A percentile compares a stretch with the other conserved stretches of the same genome.
These are phyloP conservation scores for Leccinum subgranulosum DNA, from an alignment of 768 basidiomycete genomes.

Conservation along the genomic window DNA sequence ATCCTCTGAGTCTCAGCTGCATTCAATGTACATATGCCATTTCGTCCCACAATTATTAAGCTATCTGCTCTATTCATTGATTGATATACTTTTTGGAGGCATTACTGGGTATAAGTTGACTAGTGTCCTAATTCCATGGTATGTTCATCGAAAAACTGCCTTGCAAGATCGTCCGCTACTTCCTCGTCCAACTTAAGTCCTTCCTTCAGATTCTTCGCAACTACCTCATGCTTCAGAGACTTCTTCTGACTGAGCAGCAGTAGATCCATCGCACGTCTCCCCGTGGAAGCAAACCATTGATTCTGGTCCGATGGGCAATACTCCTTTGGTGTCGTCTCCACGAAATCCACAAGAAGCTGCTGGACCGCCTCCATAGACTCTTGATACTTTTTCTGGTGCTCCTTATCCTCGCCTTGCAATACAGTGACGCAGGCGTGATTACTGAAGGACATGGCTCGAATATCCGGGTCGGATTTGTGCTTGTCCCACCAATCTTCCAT, in stretches of 20 bases:
- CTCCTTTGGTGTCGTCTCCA: constrained; percentile 3
- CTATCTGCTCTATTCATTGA: background rate
- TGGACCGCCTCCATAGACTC: constrained; percentile 14
- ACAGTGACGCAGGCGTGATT: constrained; percentile 32
- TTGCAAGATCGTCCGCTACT: constrained; percentile 7
- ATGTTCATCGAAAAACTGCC: constrained; percentile 13
- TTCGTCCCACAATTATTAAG: background rate
- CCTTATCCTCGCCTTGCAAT: constrained; percentile 17
- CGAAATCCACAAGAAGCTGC: constrained; percentile 12
- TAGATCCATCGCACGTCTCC: constrained; percentile 14
- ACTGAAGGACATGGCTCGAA: constrained; percentile 9
- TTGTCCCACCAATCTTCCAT: constrained; percentile 36
- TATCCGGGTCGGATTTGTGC: constrained; percentile 11
- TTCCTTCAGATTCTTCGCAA: constrained; percentile 13
- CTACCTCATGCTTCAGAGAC: constrained; percentile 8
- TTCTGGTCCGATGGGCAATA: constrained; percentile 7
- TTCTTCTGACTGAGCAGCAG: constrained; percentile 7
- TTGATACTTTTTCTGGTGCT: constrained; percentile 15
- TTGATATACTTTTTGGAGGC: background rate
- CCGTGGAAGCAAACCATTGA: constrained; percentile 17
- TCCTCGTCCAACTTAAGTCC: constrained; percentile 3
- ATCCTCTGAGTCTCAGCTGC: too few relatives aligned
- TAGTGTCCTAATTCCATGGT: constrained; percentile 3
- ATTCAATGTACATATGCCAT: background rate
- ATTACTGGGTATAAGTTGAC: background rate